phyloP scores from a whole-genome alignment of 1,284 basidiomycete genomes.

The Athelia psychrophila region DNA sequence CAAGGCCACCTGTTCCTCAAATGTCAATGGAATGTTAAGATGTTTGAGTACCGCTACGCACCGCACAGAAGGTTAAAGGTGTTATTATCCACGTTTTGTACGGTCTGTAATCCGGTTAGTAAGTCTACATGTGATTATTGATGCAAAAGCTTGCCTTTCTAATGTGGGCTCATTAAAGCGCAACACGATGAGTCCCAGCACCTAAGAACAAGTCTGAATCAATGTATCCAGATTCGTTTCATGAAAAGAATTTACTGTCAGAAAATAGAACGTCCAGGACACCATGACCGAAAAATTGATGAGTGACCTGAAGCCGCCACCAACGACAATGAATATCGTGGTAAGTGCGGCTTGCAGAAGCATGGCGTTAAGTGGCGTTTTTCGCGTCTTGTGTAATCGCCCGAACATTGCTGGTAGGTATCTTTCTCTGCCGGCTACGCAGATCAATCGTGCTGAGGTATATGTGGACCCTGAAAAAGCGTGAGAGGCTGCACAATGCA shows the following conservation, averaged over 20 bases:
- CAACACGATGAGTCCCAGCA: slow-evolving; percentile 85
- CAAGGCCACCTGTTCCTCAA: slow-evolving; percentile 65
- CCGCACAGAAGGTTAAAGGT: slow-evolving; percentile 87
- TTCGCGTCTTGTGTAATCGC: slow-evolving; percentile 65
- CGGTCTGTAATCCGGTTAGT: slow-evolving; percentile 48
- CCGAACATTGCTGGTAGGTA: slow-evolving; percentile 86
- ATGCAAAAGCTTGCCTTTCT: slow-evolving; percentile 52
- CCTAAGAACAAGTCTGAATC: slow-evolving; percentile 37
- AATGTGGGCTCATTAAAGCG: slow-evolving; percentile 90
- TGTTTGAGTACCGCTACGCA: slow-evolving; percentile 35
- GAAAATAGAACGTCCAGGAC: slow-evolving; percentile 89
- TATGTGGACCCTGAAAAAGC: slow-evolving; percentile 63
- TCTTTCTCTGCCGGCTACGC: slow-evolving; percentile 84
- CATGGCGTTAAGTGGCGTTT: slow-evolving; percentile 86
- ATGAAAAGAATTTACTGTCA: slow-evolving; percentile 58
- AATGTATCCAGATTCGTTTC: neutral
- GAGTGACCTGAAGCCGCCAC: slow-evolving; percentile 84
- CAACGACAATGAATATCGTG: slow-evolving; percentile 74
- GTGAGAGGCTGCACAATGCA: neutral
- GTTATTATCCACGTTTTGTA: slow-evolving; percentile 92
- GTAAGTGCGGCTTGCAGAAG: slow-evolving; percentile 76
- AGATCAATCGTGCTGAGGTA: slow-evolving; percentile 84
- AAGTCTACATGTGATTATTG: neutral
- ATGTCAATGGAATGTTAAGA: neutral
- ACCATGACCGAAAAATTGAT: slow-evolving; percentile 89